These are phyloP conservation scores for Hirsutella thompsonii DNA, from an alignment of 2,329 filamentous ascomycete species.

Conservation along the genomic window DNA sequence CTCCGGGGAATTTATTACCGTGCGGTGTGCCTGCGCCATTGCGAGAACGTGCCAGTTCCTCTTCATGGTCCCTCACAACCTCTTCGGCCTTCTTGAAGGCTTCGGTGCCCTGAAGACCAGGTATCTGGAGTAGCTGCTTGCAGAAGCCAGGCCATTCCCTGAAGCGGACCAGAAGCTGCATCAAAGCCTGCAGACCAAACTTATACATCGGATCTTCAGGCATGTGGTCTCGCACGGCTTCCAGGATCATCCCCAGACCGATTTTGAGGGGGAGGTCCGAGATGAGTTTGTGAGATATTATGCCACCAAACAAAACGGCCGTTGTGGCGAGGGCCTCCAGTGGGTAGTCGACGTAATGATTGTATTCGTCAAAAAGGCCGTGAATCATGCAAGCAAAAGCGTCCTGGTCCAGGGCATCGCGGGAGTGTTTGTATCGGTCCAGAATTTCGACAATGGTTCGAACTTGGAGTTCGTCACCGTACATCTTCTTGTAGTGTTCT, in stretches of 20 bases:
- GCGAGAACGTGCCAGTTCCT: conserved; percentile 42
- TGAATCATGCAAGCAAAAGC: conserved; percentile 98
- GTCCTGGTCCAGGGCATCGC: conserved; percentile 75
- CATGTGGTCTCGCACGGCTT: conserved; percentile 76
- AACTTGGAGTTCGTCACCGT: conserved; percentile 78
- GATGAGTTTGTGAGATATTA: conserved; percentile 87
- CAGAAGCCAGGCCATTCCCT: conserved; percentile 95
- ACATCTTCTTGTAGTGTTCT: conserved; percentile 96
- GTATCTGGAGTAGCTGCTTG: conserved; percentile 68
- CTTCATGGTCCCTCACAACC: conserved; percentile 56
- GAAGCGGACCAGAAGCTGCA: conserved; percentile 74
- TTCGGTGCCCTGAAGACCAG: conserved; percentile 71
- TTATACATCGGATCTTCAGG: conserved; percentile 92
- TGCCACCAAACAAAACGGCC: conserved; percentile 89
- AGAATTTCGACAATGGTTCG: conserved; percentile 75
- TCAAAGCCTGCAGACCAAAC: conserved; percentile 87
- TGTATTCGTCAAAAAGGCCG: conserved; percentile 92
- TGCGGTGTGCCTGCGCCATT: conserved; percentile 33
- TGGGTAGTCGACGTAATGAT: conserved; percentile 89
- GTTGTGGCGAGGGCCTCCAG: conserved; percentile 93
- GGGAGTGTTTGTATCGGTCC: conserved; percentile 77
- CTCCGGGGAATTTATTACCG: conserved; percentile 24
- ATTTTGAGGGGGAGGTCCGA: conserved; percentile 84
- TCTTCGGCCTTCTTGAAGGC: conserved; percentile 75
- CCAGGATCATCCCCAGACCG: conserved; percentile 94